A percentile compares a stretch with the other conserved stretches of the same genome.
phyloP scores from a whole-genome alignment of 768 basidiomycete genomes.

The Leccinum subgranulosum region DNA sequence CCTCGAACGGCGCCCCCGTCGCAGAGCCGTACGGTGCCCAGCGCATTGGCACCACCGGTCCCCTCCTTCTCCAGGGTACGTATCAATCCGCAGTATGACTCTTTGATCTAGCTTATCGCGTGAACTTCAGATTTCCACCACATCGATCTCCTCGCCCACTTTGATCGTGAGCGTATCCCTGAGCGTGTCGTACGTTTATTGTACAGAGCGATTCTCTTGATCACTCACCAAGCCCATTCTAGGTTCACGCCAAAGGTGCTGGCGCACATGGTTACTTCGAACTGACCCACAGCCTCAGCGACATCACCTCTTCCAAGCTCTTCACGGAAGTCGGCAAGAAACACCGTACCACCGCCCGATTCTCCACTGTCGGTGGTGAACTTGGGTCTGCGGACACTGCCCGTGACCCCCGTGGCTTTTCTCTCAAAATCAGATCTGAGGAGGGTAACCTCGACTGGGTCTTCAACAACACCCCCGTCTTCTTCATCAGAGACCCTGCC shows the following conservation, averaged over 20 bases:
- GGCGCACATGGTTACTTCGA: constrained; percentile 94
- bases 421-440: constrained; percentile 83
- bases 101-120: constrained; percentile 14
- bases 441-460: constrained; percentile 94
- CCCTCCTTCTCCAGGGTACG: constrained; percentile 85
- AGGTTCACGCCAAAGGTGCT: constrained; percentile 91
- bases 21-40: constrained; percentile 76
- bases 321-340: constrained; percentile 66
- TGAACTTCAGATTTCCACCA: constrained; percentile 72
- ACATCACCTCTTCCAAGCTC: constrained; percentile 70
- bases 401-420: constrained; percentile 92
- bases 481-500: constrained; percentile 84
- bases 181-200: constrained; percentile 73
- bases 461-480: constrained; percentile 89
- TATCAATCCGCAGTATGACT: constrained; percentile 1
- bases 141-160: constrained; percentile 88
- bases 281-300: constrained; percentile 81
- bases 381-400: constrained; percentile 88
- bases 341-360: constrained; percentile 75
- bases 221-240: constrained; percentile 26
- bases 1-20: constrained; percentile 79
- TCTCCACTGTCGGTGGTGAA: constrained; percentile 93
- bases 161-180: constrained; percentile 93
- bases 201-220: background rate
- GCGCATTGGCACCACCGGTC: constrained; percentile 69